These are phyloP conservation scores for Inonotus obliquus DNA, from an alignment of 1,284 basidiomycete genomes.

Conservation along the genomic window DNA sequence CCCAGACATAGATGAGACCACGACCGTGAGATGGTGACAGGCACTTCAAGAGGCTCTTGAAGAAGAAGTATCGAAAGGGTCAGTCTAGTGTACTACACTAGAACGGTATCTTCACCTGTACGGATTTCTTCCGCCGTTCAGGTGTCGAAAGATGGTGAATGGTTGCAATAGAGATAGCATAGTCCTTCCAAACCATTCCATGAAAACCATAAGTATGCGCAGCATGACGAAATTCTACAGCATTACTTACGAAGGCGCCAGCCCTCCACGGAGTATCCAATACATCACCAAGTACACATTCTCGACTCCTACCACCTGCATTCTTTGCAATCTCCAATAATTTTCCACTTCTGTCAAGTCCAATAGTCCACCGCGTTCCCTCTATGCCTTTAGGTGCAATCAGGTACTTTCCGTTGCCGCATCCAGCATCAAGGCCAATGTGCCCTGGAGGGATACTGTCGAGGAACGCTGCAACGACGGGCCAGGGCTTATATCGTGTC, in stretches of 20 bases:
- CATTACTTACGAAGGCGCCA: conserved; percentile 68
- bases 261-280: conserved; percentile 65
- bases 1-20: conserved; percentile 97
- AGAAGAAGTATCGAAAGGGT: conserved; percentile 8
- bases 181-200: conserved; percentile 61
- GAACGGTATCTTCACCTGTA: conserved; percentile 48
- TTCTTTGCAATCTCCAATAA: conserved; percentile 70
- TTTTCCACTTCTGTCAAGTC: conserved; percentile 77
- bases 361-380: conserved; percentile 66
- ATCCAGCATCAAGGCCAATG: conserved; percentile 91
- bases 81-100: conserved; percentile 19
- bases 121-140: conserved; percentile 62
- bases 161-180: conserved; percentile 92
- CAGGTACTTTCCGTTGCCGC: conserved; percentile 97
- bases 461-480: conserved; percentile 83
- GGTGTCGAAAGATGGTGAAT: conserved; percentile 89
- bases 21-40: conserved; percentile 66
- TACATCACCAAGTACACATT: conserved; percentile 76
- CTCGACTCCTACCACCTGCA: conserved; percentile 51
- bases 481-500: conserved; percentile 98
- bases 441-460: conserved; percentile 69
- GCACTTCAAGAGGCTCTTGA: conserved; percentile 59
- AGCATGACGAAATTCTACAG: neutral
- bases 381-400: conserved; percentile 56
- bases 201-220: neutral